Evolutionary conservation across 495 filamentous ascomycete species (phyloP).

Genomic region (Poronia punctata): DNA sequence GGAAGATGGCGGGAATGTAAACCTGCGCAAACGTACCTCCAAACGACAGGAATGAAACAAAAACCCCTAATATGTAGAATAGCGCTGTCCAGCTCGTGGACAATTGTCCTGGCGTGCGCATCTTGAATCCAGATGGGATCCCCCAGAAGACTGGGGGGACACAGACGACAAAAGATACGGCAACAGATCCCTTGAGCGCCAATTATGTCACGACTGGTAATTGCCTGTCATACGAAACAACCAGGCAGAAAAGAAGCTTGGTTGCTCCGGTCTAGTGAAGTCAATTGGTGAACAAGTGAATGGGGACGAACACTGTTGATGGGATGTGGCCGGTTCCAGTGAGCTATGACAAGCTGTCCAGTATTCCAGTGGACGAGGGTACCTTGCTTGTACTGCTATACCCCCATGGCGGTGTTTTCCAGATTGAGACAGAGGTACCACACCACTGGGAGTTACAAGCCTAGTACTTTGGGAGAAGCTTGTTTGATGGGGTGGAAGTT

Average conservation of each 20-base stretch:
- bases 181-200: not conserved
- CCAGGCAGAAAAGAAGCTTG: not conserved
- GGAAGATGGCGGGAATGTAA: not conserved
- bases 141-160: constrained; percentile 7
- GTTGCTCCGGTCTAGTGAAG: not conserved
- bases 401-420: not conserved
- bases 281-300: constrained; percentile 1
- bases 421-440: not conserved
- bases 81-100: constrained; percentile 52
- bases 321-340: not conserved
- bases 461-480: no score
- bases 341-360: constrained; percentile 5
- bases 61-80: constrained; percentile 36
- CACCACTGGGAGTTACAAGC: no score
- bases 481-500: no score
- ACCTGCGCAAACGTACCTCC: constrained; percentile 34
- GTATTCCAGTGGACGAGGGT: not conserved
- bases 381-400: no score
- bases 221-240: not conserved
- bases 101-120: constrained; percentile 37
- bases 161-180: constrained; percentile 1
- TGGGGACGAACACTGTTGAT: not conserved
- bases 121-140: constrained; percentile 16
- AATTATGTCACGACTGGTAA: constrained; percentile 1
- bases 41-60: constrained; percentile 40